Evolutionary conservation across 257 asterid species (phyloP).

Genomic region (Cordia subcordata): DNA sequence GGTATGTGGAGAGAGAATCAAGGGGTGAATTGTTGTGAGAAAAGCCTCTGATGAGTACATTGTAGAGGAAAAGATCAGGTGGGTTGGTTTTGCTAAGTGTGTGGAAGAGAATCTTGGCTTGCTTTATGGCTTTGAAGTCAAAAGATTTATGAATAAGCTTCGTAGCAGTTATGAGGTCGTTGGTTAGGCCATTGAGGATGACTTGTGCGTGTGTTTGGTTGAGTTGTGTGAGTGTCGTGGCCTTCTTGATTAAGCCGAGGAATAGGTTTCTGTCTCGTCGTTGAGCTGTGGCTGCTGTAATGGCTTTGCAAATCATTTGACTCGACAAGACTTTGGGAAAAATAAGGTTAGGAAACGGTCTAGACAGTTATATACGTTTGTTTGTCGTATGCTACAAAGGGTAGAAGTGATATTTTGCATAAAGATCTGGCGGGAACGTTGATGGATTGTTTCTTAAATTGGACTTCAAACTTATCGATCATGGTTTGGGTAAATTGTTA

Average conservation of each 20-base stretch:
- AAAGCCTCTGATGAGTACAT: slow-evolving; percentile 70
- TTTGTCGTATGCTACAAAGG: neutral
- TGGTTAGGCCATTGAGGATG: slow-evolving; percentile 40
- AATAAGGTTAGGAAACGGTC: neutral
- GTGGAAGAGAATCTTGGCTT: slow-evolving; percentile 57
- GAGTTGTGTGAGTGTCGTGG: slow-evolving; percentile 45
- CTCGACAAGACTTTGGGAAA: neutral
- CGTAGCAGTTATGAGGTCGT: slow-evolving; percentile 48
- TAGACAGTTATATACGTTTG: neutral
- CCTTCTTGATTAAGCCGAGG: slow-evolving; percentile 38
- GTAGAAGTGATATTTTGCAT: too few relatives aligned
- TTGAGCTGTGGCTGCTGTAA: slow-evolving; percentile 26
- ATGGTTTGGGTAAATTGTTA: too few relatives aligned
- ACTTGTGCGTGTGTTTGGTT: slow-evolving; percentile 65
- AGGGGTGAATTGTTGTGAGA: slow-evolving; percentile 36
- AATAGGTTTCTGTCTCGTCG: slow-evolving; percentile 47
- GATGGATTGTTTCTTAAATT: too few relatives aligned
- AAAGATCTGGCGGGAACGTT: too few relatives aligned
- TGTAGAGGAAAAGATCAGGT: slow-evolving; percentile 78
- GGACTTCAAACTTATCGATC: too few relatives aligned
- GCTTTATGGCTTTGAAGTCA: slow-evolving; percentile 45
- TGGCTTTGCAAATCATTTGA: slow-evolving; percentile 52
- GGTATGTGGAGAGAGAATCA: slow-evolving; percentile 47
- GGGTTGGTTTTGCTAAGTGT: slow-evolving; percentile 21
- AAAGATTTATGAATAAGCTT: slow-evolving; percentile 63